phyloP scores from a whole-genome alignment of 768 basidiomycete genomes.

The Suillus subluteus region DNA sequence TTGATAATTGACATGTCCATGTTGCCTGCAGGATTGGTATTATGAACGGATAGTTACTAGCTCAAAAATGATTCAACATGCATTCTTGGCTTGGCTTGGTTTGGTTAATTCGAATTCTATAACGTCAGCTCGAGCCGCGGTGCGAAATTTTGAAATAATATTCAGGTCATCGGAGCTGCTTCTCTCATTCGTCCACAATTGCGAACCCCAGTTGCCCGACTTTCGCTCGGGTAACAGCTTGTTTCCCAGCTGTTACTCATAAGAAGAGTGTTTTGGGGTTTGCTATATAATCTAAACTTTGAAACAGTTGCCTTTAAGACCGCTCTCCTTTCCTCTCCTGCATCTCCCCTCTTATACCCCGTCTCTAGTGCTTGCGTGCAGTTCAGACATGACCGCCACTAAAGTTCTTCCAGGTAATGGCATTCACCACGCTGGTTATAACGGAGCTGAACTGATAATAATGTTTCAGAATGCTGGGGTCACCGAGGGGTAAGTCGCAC shows the following conservation, averaged over 20 bases:
- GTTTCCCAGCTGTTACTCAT: constrained; percentile 9
- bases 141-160: not conserved
- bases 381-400: constrained; percentile 24
- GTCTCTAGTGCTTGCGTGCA: constrained; percentile 14
- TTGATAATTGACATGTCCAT: not conserved
- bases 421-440: not conserved
- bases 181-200: not conserved
- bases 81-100: not conserved
- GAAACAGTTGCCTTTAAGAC: not conserved
- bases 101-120: not conserved
- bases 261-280: not conserved
- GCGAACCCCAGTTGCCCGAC: not conserved
- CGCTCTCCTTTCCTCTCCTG: constrained; percentile 6
- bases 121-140: not conserved
- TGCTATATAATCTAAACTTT: constrained; percentile 26
- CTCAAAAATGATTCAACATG: not conserved
- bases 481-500: constrained; percentile 65
- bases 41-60: not conserved
- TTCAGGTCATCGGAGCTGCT: not conserved
- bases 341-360: constrained; percentile 7
- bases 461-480: constrained; percentile 73
- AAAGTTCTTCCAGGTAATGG: constrained; percentile 32
- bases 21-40: not conserved
- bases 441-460: constrained; percentile 5
- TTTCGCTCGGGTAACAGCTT: not conserved